Evolutionary conservation across 768 basidiomycete species (phyloP), one percentile per base, ranked within the genome.

Genomic region (Boletus tylopilopsis): DNA sequence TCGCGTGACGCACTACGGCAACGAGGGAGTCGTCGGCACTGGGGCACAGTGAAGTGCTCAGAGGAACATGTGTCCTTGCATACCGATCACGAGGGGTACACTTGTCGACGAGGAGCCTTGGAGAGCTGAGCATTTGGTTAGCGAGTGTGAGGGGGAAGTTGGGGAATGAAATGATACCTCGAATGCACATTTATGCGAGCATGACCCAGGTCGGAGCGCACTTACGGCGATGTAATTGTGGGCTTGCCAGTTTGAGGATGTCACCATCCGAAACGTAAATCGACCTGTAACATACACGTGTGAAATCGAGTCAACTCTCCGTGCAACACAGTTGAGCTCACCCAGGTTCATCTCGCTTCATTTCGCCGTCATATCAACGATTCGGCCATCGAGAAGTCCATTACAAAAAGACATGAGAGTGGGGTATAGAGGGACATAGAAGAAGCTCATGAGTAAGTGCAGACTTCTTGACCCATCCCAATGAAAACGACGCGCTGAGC

Each of bases 61-160:
- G 52, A 49, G 64, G 56, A 4, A 68, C 25, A 18, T 68, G 64
- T 2, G 68, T 68, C 49, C 60, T 49, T 22, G 66, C 66, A 53
- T 66, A 68, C 58, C 58, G 66, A 43, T 68, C 66, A 15, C 66
- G 68, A 8, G 66, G 66, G 2, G 66, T 69, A 34, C 66, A 68
- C 52, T 66, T 66, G 49, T 68, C 66, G 36, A 68, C 61, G 33
- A 68, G 54, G 30, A 65, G 63, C 49, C 66, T 59, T 16, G 68
- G 51, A 24, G 63, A 16, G 22, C 43, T 60, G 45, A 59, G 15
- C 49, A 64, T 59, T 6, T 41, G 23, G 57, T 41, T 42, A 35
- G 42, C 36, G 34, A 40, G 35, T 35, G 34, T 33, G 37, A 38
- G 47, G 36, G 35, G 36, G 29, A 24, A 21, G 34, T 45, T 24